Percentiles rank a stretch among this genome's conserved stretches.
Evolutionary conservation across 306 rosid genomes (phyloP).

Genomic region (Nissolia schottii): DNA sequence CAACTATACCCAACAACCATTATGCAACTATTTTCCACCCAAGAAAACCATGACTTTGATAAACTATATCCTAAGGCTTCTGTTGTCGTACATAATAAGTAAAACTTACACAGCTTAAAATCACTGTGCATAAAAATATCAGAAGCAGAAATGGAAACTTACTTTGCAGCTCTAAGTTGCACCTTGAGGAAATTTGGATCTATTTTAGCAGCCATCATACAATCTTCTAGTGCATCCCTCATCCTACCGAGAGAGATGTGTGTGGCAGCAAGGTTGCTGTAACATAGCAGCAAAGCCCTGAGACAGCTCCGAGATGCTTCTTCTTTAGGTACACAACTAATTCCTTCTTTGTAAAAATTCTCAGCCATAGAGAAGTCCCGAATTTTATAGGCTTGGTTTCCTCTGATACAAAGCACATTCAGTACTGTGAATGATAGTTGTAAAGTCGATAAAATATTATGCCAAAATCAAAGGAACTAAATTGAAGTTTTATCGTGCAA

Average conservation of each 20-base stretch:
- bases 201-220: slow-evolving; percentile 70
- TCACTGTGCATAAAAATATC: not conserved
- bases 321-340: slow-evolving; percentile 50
- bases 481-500: not conserved
- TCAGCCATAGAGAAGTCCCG: slow-evolving; percentile 84
- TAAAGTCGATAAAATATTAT: slow-evolving; percentile 2
- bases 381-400: slow-evolving; percentile 81
- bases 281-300: slow-evolving; percentile 86
- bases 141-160: slow-evolving; percentile 37
- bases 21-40: not conserved
- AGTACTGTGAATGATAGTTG: slow-evolving; percentile 14
- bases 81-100: slow-evolving; percentile 3
- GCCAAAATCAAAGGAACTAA: slow-evolving; percentile 22
- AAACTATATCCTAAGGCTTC: slow-evolving; percentile 1
- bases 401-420: slow-evolving; percentile 57
- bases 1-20: slow-evolving; percentile 1
- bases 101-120: slow-evolving; percentile 26
- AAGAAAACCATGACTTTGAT: not conserved
- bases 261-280: slow-evolving; percentile 98
- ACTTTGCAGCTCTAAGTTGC: slow-evolving; percentile 97
- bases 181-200: slow-evolving; percentile 82
- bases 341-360: slow-evolving; percentile 77
- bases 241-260: slow-evolving; percentile 89
- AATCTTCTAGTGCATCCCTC: slow-evolving; percentile 83
- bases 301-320: slow-evolving; percentile 75